Percentiles rank a stretch among this genome's conserved stretches.
Conservation (phyloP, 2,329 filamentous ascomycete species). For the Penicillium sp. region DNA sequence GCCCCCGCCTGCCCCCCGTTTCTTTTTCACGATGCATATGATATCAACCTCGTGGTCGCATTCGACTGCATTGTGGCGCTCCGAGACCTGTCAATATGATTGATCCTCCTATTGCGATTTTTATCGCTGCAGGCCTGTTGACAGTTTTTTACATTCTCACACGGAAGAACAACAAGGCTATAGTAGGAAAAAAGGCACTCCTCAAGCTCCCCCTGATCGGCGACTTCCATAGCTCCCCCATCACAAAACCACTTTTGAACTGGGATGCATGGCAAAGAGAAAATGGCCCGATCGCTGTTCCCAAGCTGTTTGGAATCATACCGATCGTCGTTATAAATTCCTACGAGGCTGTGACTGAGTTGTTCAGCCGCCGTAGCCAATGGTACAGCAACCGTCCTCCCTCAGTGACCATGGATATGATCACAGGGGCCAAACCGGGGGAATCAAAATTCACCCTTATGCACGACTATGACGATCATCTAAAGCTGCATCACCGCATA, state of each 20-base stretch:
- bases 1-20: too few species aligned
- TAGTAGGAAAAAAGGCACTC: not conserved
- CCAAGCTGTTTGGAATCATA: constrained; percentile 31
- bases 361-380: constrained; percentile 43
- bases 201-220: constrained; percentile 33
- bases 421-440: constrained; percentile 29
- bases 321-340: constrained; percentile 43
- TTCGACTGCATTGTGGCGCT: not conserved
- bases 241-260: constrained; percentile 28
- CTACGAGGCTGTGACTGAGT: constrained; percentile 37
- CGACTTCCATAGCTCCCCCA: constrained; percentile 32
- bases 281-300: constrained; percentile 37
- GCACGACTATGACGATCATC: constrained; percentile 53
- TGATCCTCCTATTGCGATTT: not conserved
- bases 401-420: constrained; percentile 41
- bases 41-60: not conserved
- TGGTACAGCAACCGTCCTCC: constrained; percentile 44
- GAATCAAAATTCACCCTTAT: constrained; percentile 40
- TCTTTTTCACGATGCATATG: not conserved
- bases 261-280: constrained; percentile 36
- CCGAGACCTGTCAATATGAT: not conserved
- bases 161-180: not conserved
- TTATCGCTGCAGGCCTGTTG: not conserved
- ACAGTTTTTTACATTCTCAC: not conserved
- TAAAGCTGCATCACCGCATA: constrained; percentile 48